These are phyloP conservation scores for Tulasnella sp. DNA, from an alignment of 768 basidiomycete species.

Conservation along the genomic window DNA sequence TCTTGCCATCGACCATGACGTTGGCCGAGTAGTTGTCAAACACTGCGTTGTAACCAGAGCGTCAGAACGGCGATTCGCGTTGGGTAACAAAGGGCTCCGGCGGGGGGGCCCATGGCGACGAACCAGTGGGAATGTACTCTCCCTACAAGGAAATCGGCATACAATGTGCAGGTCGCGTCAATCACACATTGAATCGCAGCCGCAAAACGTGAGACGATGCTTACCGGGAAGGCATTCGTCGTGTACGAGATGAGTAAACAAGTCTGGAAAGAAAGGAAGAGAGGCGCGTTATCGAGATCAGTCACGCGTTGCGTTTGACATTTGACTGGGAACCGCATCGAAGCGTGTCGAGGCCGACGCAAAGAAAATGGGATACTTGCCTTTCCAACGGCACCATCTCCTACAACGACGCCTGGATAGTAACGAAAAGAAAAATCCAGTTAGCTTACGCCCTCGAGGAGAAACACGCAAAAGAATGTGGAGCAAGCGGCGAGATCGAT, in stretches of 20 bases:
- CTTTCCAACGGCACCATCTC: constrained; percentile 98
- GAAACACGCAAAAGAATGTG: too few relatives aligned
- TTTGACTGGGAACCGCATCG: not conserved
- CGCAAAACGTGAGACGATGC: constrained; percentile 25
- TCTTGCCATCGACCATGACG: constrained; percentile 98
- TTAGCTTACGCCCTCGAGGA: too few relatives aligned
- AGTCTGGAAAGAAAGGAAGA: constrained; percentile 44
- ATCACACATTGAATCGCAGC: too few relatives aligned
- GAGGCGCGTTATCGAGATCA: not conserved
- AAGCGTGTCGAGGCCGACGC: not conserved
- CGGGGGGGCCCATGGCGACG: constrained; percentile 25
- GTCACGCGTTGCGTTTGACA: not conserved
- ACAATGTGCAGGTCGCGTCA: too few relatives aligned
- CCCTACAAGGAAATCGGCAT: too few relatives aligned
- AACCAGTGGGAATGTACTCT: constrained; percentile 94
- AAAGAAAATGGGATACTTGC: constrained; percentile 32
- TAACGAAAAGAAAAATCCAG: not conserved
- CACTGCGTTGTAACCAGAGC: constrained; percentile 35
- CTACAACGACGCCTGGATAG: constrained; percentile 81
- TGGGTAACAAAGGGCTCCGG: not conserved
- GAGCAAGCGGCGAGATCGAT: too few relatives aligned
- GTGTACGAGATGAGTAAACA: constrained; percentile 99
- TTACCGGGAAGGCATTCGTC: constrained; percentile 90
- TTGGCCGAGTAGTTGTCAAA: constrained; percentile 99
- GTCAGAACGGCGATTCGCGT: not conserved